Percentiles rank a stretch among this genome's conserved stretches.
Evolutionary conservation across 768 basidiomycete species (phyloP).

Genomic region (Boletus huronensis): DNA sequence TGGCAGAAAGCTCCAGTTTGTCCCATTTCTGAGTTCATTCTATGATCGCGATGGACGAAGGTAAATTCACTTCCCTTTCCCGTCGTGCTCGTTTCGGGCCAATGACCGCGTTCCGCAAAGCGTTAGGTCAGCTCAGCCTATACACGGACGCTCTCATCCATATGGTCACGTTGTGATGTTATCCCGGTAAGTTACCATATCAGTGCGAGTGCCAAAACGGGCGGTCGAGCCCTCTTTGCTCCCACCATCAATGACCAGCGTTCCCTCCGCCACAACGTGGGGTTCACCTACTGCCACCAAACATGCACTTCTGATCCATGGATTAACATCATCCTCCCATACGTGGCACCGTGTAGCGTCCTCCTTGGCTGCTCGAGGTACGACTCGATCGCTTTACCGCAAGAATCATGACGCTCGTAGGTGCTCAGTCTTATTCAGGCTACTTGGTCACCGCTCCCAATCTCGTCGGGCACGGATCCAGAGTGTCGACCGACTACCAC

Average conservation of each 20-base stretch:
- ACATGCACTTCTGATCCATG: conserved; percentile 27
- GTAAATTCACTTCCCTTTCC: no score
- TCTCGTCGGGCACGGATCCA: conserved; percentile 15
- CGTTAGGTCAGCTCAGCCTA: no score
- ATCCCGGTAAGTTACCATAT: no score
- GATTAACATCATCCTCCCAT: conserved; percentile 18
- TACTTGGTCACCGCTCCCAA: conserved; percentile 25
- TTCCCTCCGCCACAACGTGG: conserved; percentile 20
- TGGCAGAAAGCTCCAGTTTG: no score
- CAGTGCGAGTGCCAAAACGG: not conserved
- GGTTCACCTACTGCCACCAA: conserved; percentile 22
- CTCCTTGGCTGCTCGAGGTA: conserved; percentile 18
- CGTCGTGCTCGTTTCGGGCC: no score
- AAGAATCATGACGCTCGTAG: not conserved
- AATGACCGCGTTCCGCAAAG: no score
- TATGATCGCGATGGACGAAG: no score
- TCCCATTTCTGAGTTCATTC: no score
- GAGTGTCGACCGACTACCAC: conserved; percentile 12
- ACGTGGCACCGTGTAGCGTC: conserved; percentile 19
- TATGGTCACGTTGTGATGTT: no score
- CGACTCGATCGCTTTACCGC: not conserved
- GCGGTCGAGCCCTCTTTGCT: not conserved
- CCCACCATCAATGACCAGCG: conserved; percentile 14
- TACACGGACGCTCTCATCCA: no score
- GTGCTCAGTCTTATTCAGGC: conserved; percentile 2